Evolutionary conservation across 2,329 filamentous ascomycete genomes (phyloP).

Genomic region (Fusarium temperatum): DNA sequence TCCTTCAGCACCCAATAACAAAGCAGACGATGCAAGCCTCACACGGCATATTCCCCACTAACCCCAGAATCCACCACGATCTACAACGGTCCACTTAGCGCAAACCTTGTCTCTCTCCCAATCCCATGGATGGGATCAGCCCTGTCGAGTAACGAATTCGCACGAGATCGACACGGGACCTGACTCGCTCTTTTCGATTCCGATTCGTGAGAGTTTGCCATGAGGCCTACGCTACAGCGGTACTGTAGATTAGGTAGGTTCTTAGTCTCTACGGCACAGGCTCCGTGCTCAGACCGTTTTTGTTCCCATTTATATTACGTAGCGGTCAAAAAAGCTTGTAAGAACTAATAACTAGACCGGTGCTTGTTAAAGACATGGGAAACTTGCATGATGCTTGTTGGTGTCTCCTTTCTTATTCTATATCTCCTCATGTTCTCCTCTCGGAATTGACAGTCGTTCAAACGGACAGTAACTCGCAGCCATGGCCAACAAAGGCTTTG

Average conservation of each 20-base stretch:
- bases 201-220: conserved; percentile 1
- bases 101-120: not conserved
- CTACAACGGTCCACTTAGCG: conserved; percentile 3
- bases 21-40: not conserved
- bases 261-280: not conserved
- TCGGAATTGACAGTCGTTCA: not conserved
- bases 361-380: not conserved
- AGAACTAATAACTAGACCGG: not conserved
- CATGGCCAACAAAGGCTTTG: conserved; percentile 33
- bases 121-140: not conserved
- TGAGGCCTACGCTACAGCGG: not conserved
- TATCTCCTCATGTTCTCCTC: not conserved
- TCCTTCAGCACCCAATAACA: not conserved
- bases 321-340: conserved; percentile 1
- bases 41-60: not conserved
- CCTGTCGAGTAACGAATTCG: not conserved
- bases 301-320: conserved; percentile 7
- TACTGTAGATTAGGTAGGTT: no score
- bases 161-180: not conserved
- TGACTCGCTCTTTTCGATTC: not conserved
- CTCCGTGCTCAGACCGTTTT: not conserved
- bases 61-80: conserved; percentile 3
- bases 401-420: no score
- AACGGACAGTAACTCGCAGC: not conserved
- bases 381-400: not conserved